These are phyloP conservation scores for Vitis hybrid DNA, from an alignment of 177 flowering plant species.

Conservation along the genomic window DNA sequence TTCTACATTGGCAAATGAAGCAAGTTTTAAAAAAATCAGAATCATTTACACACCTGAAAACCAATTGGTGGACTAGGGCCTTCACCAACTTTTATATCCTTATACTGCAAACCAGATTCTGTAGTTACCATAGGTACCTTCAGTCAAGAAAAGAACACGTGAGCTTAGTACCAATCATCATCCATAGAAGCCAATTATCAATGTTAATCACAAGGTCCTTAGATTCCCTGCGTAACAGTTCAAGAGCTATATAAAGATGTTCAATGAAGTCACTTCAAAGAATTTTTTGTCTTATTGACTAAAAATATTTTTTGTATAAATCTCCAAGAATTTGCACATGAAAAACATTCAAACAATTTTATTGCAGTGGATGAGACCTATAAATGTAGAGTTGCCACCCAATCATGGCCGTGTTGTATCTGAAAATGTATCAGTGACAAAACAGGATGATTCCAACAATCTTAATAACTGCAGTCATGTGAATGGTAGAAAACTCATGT, in stretches of 20 bases:
- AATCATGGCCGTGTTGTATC: too few species aligned
- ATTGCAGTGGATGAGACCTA: too few species aligned
- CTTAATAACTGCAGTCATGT: too few species aligned
- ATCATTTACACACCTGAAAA: slow-evolving; percentile 63
- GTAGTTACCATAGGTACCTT: slow-evolving; percentile 92
- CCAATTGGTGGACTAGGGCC: slow-evolving; percentile 97
- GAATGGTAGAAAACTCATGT: too few species aligned
- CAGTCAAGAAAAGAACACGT: slow-evolving; percentile 9
- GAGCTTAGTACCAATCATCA: neutral
- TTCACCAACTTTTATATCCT: slow-evolving; percentile 87
- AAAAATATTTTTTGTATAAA: neutral
- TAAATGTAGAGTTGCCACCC: too few species aligned
- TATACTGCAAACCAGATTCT: slow-evolving; percentile 95
- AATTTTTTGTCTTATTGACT: neutral
- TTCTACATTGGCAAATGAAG: neutral
- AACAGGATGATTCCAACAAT: too few species aligned
- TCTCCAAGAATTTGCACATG: neutral
- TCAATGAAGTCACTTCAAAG: neutral
- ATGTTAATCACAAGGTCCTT: neutral
- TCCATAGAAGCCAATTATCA: neutral
- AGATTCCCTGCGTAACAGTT: neutral
- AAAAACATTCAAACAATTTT: too few species aligned
- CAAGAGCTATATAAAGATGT: neutral
- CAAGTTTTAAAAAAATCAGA: neutral
- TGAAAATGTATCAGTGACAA: too few species aligned